Conservation (phyloP, 176 grass and related monocot species). For the Microstegium vimineum region DNA sequence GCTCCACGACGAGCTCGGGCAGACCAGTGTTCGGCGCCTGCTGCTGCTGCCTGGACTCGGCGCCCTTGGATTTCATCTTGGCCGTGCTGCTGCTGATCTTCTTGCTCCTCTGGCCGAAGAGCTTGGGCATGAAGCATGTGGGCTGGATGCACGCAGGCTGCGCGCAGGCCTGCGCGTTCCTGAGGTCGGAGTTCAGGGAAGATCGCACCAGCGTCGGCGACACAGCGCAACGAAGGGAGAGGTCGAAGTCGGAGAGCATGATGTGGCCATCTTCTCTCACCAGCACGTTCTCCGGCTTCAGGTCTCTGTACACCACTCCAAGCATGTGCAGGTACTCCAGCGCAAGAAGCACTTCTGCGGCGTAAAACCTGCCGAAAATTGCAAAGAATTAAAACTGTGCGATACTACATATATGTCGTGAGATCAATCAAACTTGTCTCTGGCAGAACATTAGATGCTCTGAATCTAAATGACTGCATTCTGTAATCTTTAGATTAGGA, state of each 20-base stretch:
- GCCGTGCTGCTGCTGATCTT: neutral
- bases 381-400: neutral
- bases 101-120: constrained; percentile 52
- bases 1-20: constrained; percentile 63
- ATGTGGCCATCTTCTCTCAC: constrained; percentile 68
- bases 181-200: constrained; percentile 30
- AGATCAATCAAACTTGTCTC: neutral
- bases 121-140: constrained; percentile 65
- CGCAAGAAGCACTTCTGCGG: constrained; percentile 58
- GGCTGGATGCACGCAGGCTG: constrained; percentile 69
- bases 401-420: neutral
- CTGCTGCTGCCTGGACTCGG: neutral
- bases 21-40: constrained; percentile 8
- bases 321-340: constrained; percentile 72
- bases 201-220: constrained; percentile 49
- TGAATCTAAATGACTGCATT: neutral
- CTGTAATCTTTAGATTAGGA: neutral
- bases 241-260: constrained; percentile 74
- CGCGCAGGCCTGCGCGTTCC: constrained; percentile 30
- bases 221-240: constrained; percentile 58
- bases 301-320: constrained; percentile 65
- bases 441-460: neutral
- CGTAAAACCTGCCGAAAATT: constrained; percentile 47
- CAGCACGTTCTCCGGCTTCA: constrained; percentile 69
- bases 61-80: constrained; percentile 27